These are phyloP conservation scores for Yamagishiella unicocca DNA, from an alignment of 139 green algal genomes.

Conservation along the genomic window DNA sequence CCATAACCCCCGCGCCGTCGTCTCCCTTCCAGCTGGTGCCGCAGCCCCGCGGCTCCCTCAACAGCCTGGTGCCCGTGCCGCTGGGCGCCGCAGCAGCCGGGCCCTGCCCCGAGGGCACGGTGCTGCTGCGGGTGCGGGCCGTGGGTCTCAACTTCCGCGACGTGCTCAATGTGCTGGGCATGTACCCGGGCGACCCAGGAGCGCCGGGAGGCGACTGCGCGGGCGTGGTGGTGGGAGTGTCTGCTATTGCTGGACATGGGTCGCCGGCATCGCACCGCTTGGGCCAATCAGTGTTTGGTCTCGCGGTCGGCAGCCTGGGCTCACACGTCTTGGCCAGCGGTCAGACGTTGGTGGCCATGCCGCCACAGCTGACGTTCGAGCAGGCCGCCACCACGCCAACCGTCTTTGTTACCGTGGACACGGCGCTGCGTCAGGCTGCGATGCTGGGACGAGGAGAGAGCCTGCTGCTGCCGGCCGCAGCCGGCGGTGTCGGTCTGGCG, in stretches of 20 bases:
- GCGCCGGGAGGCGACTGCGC: constrained; percentile 66
- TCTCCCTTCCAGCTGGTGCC: constrained; percentile 59
- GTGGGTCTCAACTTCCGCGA: constrained; percentile 86
- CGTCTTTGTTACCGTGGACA: constrained; percentile 76
- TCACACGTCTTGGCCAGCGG: constrained; percentile 73
- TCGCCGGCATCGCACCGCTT: background rate
- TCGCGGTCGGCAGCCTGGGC: constrained; percentile 82
- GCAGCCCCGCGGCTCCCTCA: constrained; percentile 63
- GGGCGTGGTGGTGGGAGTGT: constrained; percentile 58
- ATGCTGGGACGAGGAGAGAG: constrained; percentile 54
- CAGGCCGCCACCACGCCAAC: constrained; percentile 83
- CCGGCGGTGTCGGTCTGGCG: constrained; percentile 87
- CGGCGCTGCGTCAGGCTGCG: constrained; percentile 64
- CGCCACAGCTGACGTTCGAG: constrained; percentile 76
- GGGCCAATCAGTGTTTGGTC: constrained; percentile 84
- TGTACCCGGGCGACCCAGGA: constrained; percentile 75
- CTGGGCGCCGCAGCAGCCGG: constrained; percentile 18
- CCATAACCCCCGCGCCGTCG: background rate
- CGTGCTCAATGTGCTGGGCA: constrained; percentile 79
- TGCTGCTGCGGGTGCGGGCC: constrained; percentile 67
- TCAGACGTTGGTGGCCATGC: constrained; percentile 77
- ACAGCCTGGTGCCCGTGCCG: constrained; percentile 57
- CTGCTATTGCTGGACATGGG: background rate
- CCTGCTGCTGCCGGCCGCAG: constrained; percentile 83
- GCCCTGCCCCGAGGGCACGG: constrained; percentile 1